Evolutionary conservation across 106 monocot species (phyloP).

Genomic region (Acanthochlamys bracteata): DNA sequence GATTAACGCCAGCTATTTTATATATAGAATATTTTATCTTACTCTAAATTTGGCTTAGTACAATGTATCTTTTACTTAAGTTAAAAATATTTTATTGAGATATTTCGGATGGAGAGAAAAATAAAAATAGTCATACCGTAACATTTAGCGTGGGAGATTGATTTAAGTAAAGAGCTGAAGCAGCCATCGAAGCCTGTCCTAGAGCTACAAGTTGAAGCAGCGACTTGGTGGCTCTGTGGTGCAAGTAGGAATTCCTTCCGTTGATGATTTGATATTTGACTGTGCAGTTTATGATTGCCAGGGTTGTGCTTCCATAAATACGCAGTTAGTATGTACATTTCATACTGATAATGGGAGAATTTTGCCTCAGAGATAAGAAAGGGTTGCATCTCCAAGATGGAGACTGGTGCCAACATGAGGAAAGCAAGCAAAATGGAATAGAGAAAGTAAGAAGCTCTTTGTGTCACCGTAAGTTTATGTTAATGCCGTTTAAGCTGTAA

Average conservation of each 20-base stretch:
- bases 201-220: conserved; percentile 84
- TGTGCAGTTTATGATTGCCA: too few species aligned
- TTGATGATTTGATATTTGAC: not conserved
- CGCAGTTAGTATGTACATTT: not conserved
- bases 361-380: conserved; percentile 28
- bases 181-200: conserved; percentile 55
- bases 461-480: conserved; percentile 64
- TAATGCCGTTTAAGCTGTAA: not conserved
- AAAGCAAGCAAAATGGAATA: conserved; percentile 84
- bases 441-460: conserved; percentile 66
- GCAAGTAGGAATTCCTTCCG: conserved; percentile 29
- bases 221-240: conserved; percentile 53
- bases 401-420: conserved; percentile 67
- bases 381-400: conserved; percentile 57
- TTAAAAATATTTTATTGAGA: too few species aligned
- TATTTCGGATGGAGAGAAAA: too few species aligned
- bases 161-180: conserved; percentile 70
- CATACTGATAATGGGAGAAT: not conserved
- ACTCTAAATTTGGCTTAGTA: too few species aligned
- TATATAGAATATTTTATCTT: too few species aligned
- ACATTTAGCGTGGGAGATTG: conserved; percentile 57
- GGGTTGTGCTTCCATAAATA: not conserved
- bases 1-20: too few species aligned
- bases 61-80: too few species aligned
- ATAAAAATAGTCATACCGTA: too few species aligned